Evolutionary conservation across 805 yeast genomes (phyloP).

Genomic region (Pachysolen tannophilus): DNA sequence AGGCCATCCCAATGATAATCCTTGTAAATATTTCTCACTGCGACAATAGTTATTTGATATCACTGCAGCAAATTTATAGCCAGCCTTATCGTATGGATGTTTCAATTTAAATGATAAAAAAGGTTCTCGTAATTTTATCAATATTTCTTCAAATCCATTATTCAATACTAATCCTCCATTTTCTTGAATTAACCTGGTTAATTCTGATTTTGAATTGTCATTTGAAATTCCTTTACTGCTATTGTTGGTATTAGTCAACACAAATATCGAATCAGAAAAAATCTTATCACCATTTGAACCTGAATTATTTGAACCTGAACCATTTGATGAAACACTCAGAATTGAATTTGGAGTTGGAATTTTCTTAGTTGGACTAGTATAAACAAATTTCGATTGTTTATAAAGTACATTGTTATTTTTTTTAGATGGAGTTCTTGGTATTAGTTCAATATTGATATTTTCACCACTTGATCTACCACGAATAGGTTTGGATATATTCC

Average conservation of each 20-base stretch:
- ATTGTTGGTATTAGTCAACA: no score
- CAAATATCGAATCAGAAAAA: neutral
- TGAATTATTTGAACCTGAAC: neutral
- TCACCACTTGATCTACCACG: neutral
- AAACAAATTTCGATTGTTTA: no score
- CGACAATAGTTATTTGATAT: conserved; percentile 51
- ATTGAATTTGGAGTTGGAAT: neutral
- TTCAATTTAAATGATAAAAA: conserved; percentile 9
- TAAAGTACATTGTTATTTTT: no score
- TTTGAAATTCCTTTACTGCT: neutral
- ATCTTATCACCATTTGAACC: neutral
- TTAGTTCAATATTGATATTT: neutral
- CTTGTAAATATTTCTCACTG: conserved; percentile 70
- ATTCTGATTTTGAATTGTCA: neutral
- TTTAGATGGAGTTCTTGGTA: neutral
- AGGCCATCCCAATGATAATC: conserved; percentile 83
- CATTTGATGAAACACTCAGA: neutral
- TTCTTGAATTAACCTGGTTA: conserved; percentile 1
- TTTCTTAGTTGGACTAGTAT: neutral
- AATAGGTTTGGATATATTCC: neutral
- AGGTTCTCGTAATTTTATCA: conserved; percentile 12
- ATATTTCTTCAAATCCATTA: conserved; percentile 26
- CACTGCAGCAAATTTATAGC: conserved; percentile 53
- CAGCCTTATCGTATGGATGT: no score
- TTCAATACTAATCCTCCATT: conserved; percentile 27